A percentile compares a stretch with the other conserved stretches of the same genome.
Evolutionary conservation across 169 alveolate genomes (phyloP).

Genomic region (Plasmodium malariae): DNA sequence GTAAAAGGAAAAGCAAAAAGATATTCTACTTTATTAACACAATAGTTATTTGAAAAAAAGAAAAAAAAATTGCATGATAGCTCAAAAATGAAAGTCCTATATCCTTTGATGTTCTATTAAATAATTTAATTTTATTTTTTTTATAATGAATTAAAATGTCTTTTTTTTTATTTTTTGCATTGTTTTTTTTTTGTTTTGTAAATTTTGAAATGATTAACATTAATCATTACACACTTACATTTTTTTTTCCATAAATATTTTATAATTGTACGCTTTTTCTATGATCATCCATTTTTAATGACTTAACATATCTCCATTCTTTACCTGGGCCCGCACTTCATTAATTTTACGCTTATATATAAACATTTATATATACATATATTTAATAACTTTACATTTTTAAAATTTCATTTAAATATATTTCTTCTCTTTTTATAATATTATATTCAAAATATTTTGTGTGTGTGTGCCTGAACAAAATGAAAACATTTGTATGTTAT

Average conservation of each 20-base stretch:
- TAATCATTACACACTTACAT: background rate
- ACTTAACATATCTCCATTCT: background rate
- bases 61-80: slow-evolving; percentile 30
- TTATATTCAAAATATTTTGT: slow-evolving; percentile 12
- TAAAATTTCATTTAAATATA: slow-evolving; percentile 1
- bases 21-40: slow-evolving; percentile 3
- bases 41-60: slow-evolving; percentile 40
- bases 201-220: slow-evolving; percentile 18
- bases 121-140: slow-evolving; percentile 16
- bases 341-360: slow-evolving; percentile 21
- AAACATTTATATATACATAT: no score
- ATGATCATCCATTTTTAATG: slow-evolving; percentile 19
- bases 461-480: slow-evolving; percentile 10
- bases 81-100: slow-evolving; percentile 36
- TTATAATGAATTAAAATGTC: slow-evolving; percentile 24
- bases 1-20: background rate
- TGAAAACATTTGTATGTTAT: slow-evolving; percentile 45
- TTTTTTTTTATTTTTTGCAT: slow-evolving; percentile 19
- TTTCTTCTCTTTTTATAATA: slow-evolving; percentile 3
- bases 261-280: slow-evolving; percentile 12
- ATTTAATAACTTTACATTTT: slow-evolving; percentile 16
- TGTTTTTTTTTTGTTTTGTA: slow-evolving; percentile 1
- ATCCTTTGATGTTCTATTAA: slow-evolving; percentile 12
- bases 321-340: background rate
- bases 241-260: slow-evolving; percentile 13